phyloP scores from a whole-genome alignment of 1,284 basidiomycete species.

The Lentinula novae-zelandiae region DNA sequence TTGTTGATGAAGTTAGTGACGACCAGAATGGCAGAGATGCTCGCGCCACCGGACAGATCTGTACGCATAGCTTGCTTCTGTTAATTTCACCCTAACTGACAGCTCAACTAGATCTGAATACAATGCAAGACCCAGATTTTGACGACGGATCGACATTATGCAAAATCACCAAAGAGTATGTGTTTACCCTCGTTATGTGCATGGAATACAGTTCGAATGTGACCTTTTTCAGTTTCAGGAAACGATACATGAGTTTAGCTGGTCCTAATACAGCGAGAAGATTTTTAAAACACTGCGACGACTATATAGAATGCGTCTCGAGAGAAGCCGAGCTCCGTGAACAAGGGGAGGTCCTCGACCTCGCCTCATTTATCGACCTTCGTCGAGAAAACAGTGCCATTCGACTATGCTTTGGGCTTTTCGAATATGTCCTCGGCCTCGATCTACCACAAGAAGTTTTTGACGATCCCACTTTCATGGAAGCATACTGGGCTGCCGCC shows the following conservation, averaged over 20 bases:
- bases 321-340: constrained; percentile 61
- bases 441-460: constrained; percentile 62
- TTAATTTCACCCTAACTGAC: neutral
- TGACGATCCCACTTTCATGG: constrained; percentile 48
- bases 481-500: constrained; percentile 55
- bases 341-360: constrained; percentile 46
- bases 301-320: constrained; percentile 54
- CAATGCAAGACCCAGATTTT: constrained; percentile 49
- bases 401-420: constrained; percentile 58
- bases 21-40: constrained; percentile 59
- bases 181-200: constrained; percentile 10
- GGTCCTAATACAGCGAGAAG: constrained; percentile 42
- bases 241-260: constrained; percentile 40
- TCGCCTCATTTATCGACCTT: constrained; percentile 48
- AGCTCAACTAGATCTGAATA: constrained; percentile 29
- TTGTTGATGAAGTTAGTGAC: constrained; percentile 68
- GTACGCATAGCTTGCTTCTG: constrained; percentile 18
- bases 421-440: constrained; percentile 56
- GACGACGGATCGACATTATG: constrained; percentile 51
- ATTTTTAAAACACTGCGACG: constrained; percentile 50
- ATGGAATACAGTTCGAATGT: constrained; percentile 5
- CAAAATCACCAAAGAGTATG: constrained; percentile 60
- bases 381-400: constrained; percentile 67
- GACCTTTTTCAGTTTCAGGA: constrained; percentile 41
- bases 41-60: constrained; percentile 46